These are phyloP conservation scores for Cubamyces lactineus DNA, from an alignment of 768 basidiomycete species.

Conservation along the genomic window DNA sequence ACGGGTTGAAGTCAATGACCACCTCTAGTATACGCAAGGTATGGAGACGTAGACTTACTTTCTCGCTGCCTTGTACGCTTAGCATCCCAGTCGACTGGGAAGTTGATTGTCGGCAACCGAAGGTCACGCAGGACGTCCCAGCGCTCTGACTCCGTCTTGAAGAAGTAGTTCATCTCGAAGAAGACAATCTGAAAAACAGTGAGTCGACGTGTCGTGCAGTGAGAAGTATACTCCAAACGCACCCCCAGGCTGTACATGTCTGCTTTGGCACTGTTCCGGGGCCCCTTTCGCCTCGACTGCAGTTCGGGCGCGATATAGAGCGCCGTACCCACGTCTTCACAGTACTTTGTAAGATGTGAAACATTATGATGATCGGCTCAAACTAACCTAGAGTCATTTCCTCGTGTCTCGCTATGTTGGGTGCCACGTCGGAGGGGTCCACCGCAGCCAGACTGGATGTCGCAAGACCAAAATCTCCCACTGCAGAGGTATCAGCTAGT, in stretches of 20 bases:
- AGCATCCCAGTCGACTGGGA: slow-evolving; percentile 76
- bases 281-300: slow-evolving; percentile 56
- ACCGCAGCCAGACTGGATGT: slow-evolving; percentile 81
- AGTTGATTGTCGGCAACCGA: slow-evolving; percentile 70
- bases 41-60: slow-evolving; percentile 50
- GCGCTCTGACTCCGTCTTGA: slow-evolving; percentile 82
- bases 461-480: slow-evolving; percentile 93
- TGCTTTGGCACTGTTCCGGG: slow-evolving; percentile 84
- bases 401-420: slow-evolving; percentile 48
- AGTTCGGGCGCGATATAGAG: slow-evolving; percentile 95
- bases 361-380: neutral
- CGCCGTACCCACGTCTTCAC: slow-evolving; percentile 81
- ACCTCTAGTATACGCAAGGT: neutral
- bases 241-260: slow-evolving; percentile 96
- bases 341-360: neutral
- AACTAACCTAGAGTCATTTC: slow-evolving; percentile 76
- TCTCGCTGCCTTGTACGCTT: slow-evolving; percentile 64
- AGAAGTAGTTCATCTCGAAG: slow-evolving; percentile 93
- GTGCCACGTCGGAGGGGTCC: slow-evolving; percentile 68
- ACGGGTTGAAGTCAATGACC: neutral
- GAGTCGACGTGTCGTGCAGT: neutral
- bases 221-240: slow-evolving; percentile 31
- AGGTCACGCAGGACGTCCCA: slow-evolving; percentile 81
- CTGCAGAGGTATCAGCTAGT: slow-evolving; percentile 38
- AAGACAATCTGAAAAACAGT: slow-evolving; percentile 73